These are phyloP conservation scores for Fusarium marasasianum DNA, from an alignment of 2,329 filamentous ascomycete genomes.

Conservation along the genomic window DNA sequence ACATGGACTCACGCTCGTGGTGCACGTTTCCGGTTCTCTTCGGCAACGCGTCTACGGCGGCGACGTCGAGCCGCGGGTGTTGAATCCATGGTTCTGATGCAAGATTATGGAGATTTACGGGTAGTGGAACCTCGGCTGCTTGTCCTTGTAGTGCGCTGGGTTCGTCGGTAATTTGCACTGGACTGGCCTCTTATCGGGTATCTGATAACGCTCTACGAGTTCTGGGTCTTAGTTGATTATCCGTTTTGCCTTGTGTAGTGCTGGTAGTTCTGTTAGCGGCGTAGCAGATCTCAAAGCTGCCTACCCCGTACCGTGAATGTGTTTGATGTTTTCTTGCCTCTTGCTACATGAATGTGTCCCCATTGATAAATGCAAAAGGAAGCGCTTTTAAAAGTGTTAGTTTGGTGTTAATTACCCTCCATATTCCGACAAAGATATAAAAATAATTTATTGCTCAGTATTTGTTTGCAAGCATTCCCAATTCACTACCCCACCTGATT, in stretches of 20 bases:
- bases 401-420: too few relatives aligned
- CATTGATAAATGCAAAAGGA: rapidly evolving
- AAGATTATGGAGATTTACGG: neutral
- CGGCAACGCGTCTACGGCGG: constrained; percentile 1
- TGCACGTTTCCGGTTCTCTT: neutral
- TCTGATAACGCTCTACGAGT: neutral
- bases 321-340: neutral
- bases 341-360: neutral
- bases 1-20: neutral
- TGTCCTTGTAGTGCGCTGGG: neutral
- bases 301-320: neutral
- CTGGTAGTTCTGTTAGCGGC: neutral
- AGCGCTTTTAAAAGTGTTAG: rapidly evolving
- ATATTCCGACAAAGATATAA: neutral
- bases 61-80: neutral
- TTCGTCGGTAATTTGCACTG: neutral
- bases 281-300: neutral
- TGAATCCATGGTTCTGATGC: neutral
- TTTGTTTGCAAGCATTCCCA: rapidly evolving
- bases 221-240: neutral
- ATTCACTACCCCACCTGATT: rapidly evolving
- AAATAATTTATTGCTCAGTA: rapidly evolving
- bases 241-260: neutral
- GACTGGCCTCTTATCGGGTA: neutral
- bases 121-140: neutral